Evolutionary conservation across 768 basidiomycete species (phyloP), one percentile per base, ranked within the genome.

Genomic region (Termitomyces sp.): DNA sequence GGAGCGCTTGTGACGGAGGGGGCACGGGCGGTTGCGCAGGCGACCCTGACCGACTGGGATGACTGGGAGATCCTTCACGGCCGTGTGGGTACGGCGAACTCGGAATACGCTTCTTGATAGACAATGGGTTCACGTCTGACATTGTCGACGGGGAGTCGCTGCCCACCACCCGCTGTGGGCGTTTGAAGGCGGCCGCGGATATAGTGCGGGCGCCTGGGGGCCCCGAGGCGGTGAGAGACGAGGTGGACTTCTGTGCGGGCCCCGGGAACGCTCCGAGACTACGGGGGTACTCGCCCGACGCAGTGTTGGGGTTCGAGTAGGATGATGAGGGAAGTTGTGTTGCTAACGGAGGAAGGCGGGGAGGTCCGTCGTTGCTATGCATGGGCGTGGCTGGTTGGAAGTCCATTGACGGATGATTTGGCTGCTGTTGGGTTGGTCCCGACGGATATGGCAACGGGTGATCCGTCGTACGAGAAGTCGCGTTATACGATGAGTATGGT

Each of bases 131-230:
- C 54, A 75, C 77, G 51, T 84, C 84, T 26, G 74, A 74, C 8
- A 73, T 66, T 9, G 68, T 68, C n/a, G 63, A 41, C 16, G 66
- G 51, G 35, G 57, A 61, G 14, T 71, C 67, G 48, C 47, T 50
- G 48, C 70, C 73, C 36, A 66, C 63, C 41, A 71, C 68, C 23
- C 76, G 75, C 1, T 64, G 75, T 35, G 79, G 83, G 32, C 87
- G 76, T 65, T 80, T 82, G 72, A 92, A 92, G 28, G 89, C 89
- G 5, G 88, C 87, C 0, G 89, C 89, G 3, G 87, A 82, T 55
- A 92, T 91, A 57, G 83, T 92, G 46, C 86, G 79, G 14, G 79
- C 68, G 2, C 75, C 78, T 8, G 74, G 62, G 2, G 74, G 70
- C 8, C 64, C 53, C 12, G 69, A 57, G 41, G 66, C 36, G 49